These are phyloP conservation scores for Rhizopogon vesiculosus DNA, from an alignment of 768 basidiomycete genomes.

Conservation along the genomic window DNA sequence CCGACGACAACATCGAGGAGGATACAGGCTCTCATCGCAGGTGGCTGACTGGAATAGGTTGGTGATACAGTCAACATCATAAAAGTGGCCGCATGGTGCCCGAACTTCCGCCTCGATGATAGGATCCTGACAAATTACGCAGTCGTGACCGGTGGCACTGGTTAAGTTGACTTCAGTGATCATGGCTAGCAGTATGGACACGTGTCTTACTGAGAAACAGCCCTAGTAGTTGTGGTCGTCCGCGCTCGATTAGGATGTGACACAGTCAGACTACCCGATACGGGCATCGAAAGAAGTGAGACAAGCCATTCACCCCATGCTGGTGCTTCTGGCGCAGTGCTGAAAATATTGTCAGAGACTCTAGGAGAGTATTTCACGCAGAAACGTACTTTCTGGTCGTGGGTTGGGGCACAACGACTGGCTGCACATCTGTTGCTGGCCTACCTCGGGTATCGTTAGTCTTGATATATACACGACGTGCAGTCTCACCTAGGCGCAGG, in stretches of 20 bases:
- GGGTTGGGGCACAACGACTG: too few species aligned
- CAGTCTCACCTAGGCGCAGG: too few species aligned
- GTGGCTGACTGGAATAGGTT: constrained; percentile 30
- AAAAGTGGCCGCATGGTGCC: constrained; percentile 31
- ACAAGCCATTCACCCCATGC: constrained; percentile 13
- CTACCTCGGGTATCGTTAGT: background rate
- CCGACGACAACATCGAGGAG: constrained; percentile 34
- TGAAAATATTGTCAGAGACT: background rate
- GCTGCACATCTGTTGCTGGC: background rate
- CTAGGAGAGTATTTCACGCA: background rate
- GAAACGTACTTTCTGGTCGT: background rate
- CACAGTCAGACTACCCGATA: background rate
- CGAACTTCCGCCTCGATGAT: constrained; percentile 22
- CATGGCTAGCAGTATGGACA: too few species aligned
- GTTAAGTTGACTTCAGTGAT: background rate
- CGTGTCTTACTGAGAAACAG: constrained; percentile 9
- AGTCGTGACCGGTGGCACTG: constrained; percentile 23
- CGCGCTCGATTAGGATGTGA: too few species aligned
- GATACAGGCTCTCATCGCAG: constrained; percentile 35
- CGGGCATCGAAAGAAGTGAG: constrained; percentile 7
- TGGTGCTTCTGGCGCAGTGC: background rate
- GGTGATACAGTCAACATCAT: constrained; percentile 27
- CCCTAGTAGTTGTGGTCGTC: background rate
- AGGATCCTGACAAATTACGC: constrained; percentile 30
- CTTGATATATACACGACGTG: too few species aligned